Evolutionary conservation across 371 early-diverging fungal genomes (phyloP).

Genomic region (Mycotypha africana): DNA sequence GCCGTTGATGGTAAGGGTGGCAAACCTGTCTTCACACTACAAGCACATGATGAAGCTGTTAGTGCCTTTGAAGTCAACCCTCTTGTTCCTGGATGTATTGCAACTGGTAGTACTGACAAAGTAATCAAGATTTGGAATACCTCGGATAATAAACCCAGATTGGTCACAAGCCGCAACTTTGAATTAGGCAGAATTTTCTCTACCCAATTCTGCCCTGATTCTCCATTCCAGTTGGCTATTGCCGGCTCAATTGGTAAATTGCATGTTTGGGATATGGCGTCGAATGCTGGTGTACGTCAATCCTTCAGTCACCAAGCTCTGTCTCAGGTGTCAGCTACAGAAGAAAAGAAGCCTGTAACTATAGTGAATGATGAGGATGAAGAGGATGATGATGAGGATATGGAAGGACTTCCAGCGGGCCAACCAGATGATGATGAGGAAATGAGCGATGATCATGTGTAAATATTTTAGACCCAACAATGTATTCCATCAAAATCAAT

Average conservation of each 20-base stretch:
- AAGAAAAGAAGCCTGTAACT: slow-evolving; percentile 37
- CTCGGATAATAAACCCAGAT: slow-evolving; percentile 62
- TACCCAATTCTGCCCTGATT: slow-evolving; percentile 81
- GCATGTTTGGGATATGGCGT: slow-evolving; percentile 87
- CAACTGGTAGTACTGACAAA: slow-evolving; percentile 92
- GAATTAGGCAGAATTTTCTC: slow-evolving; percentile 87
- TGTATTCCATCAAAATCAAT: too few species aligned
- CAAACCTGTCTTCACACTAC: slow-evolving; percentile 77
- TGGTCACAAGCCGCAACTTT: slow-evolving; percentile 78
- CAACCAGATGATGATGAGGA: slow-evolving; percentile 26
- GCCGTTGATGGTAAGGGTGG: slow-evolving; percentile 28
- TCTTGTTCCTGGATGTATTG: slow-evolving; percentile 67
- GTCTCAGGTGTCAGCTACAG: slow-evolving; percentile 16
- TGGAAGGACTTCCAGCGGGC: slow-evolving; percentile 21
- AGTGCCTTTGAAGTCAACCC: slow-evolving; percentile 84
- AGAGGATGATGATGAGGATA: slow-evolving; percentile 48
- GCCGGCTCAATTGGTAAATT: slow-evolving; percentile 87
- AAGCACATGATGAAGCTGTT: slow-evolving; percentile 90
- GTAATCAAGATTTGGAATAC: slow-evolving; percentile 91
- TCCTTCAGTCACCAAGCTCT: slow-evolving; percentile 50
- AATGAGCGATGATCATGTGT: slow-evolving; percentile 20
- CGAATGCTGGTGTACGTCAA: slow-evolving; percentile 75
- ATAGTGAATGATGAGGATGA: slow-evolving; percentile 44
- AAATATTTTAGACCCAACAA: too few species aligned
- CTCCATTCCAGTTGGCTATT: slow-evolving; percentile 77